Base-by-base conservation (phyloP, 2,329 filamentous ascomycete genomes). In the Karstenula rhodostoma region DNA sequence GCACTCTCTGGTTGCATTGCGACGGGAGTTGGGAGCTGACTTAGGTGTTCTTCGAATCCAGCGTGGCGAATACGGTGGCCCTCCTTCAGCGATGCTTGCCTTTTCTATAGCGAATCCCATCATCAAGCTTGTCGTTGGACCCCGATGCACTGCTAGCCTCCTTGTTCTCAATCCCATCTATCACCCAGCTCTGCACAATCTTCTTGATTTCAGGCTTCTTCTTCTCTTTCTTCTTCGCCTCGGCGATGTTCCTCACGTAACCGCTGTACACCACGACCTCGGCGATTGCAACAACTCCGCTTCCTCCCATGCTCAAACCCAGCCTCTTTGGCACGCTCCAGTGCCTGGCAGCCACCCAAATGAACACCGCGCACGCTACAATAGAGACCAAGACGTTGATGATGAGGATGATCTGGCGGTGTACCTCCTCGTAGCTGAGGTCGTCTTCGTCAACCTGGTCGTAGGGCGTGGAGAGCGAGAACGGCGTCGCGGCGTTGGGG, bases 311-410 rank as follows among this genome's bases (percentile, higher is more conserved):
- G 33, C 90, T 90, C 52, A 94, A 77, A 42, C 90, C 89, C 61
- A 95, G 73, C 27, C 92, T 82, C 46, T 87, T 84, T 0, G 91
- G 88, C 1, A 89, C 85, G 63, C 85, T 89, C 91, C 91, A 94
- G 84, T 90, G 91, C 53, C 88, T 83, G 1, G 90, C 90, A 17
- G 86, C 85, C n/a, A 93, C 84, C 92, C 91, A 95, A 35, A 95
- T 85, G 8, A 90, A 91, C 2, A 85, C 88, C 2, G 88, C 90
- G 53, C 90, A 91, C 47, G 94, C 92, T 2, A 94, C 81, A 56
- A 97, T 91, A 54, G 92, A 96, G 56, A 97, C 84, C 42, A 97
- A 80, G 53, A 98, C 93, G 76, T 98, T 99, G 70, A 96, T 84
- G 54, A 98, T 93, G 8, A 98, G 83, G 44, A 91, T 89, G 58